Conservation (phyloP, 805 yeast genomes). For the Ogataea minuta region DNA sequence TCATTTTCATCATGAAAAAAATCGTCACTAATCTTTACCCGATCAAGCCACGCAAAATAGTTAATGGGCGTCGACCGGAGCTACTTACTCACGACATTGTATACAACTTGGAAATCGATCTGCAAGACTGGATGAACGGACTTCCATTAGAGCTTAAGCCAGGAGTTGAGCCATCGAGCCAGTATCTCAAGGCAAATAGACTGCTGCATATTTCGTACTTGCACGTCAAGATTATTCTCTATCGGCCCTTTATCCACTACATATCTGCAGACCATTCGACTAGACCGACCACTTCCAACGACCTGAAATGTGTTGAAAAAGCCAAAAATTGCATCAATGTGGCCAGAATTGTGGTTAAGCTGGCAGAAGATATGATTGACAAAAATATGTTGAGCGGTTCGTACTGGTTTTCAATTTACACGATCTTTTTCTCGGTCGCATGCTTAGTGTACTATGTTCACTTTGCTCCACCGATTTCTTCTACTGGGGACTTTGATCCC, state of each 20-base stretch:
- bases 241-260: constrained; percentile 86
- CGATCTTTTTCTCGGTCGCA: constrained; percentile 85
- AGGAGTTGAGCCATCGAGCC: constrained; percentile 62
- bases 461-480: constrained; percentile 35
- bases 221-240: constrained; percentile 76
- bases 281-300: constrained; percentile 34
- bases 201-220: constrained; percentile 68
- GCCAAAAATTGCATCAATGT: constrained; percentile 83
- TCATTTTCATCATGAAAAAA: constrained; percentile 67
- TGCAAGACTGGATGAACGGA: constrained; percentile 67
- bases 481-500: constrained; percentile 41
- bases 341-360: constrained; percentile 75
- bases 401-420: constrained; percentile 89
- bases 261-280: constrained; percentile 52
- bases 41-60: constrained; percentile 43
- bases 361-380: constrained; percentile 77
- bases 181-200: constrained; percentile 71
- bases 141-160: constrained; percentile 74
- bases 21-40: constrained; percentile 77
- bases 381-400: constrained; percentile 74
- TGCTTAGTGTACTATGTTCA: constrained; percentile 80
- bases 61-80: constrained; percentile 32
- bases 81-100: constrained; percentile 41
- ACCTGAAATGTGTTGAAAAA: constrained; percentile 63
- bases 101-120: constrained; percentile 61